Evolutionary conservation across 257 asterid species (phyloP).

Genomic region (Nicotiana otophora): DNA sequence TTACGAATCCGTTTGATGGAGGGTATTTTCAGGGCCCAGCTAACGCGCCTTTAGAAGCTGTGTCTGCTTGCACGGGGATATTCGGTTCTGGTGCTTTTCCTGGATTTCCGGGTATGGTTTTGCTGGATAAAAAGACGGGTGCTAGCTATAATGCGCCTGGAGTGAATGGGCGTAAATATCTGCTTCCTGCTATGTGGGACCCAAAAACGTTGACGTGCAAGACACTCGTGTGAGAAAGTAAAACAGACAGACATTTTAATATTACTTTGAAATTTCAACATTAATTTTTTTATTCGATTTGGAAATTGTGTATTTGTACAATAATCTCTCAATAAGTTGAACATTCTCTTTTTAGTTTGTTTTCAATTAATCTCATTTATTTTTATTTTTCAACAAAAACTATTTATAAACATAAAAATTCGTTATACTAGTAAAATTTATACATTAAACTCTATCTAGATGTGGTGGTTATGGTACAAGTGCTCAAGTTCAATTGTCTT

Average conservation of each 20-base stretch:
- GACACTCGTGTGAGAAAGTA: constrained; percentile 23
- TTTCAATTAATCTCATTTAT: background rate
- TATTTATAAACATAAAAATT: too few species aligned
- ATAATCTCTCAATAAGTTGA: background rate
- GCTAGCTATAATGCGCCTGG: constrained; percentile 53
- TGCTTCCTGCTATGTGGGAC: constrained; percentile 53
- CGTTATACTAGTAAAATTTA: too few species aligned
- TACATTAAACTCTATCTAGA: too few species aligned
- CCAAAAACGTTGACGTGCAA: constrained; percentile 29
- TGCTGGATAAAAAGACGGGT: constrained; percentile 32
- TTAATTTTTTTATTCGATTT: constrained; percentile 1
- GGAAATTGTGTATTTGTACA: background rate
- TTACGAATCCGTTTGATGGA: constrained; percentile 45
- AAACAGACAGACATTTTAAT: background rate
- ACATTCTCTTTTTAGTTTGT: background rate
- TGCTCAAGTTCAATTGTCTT: too few species aligned
- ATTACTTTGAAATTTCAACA: background rate
- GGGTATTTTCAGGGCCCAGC: constrained; percentile 47
- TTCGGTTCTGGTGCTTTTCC: constrained; percentile 45
- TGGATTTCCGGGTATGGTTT: constrained; percentile 38
- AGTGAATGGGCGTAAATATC: constrained; percentile 28
- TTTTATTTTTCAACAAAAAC: too few species aligned
- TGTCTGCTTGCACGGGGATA: constrained; percentile 44
- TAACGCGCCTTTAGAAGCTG: constrained; percentile 42
- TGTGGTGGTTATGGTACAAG: too few species aligned